phyloP scores from a whole-genome alignment of 192 early-diverging fungal species.

The Backusella australiensis region DNA sequence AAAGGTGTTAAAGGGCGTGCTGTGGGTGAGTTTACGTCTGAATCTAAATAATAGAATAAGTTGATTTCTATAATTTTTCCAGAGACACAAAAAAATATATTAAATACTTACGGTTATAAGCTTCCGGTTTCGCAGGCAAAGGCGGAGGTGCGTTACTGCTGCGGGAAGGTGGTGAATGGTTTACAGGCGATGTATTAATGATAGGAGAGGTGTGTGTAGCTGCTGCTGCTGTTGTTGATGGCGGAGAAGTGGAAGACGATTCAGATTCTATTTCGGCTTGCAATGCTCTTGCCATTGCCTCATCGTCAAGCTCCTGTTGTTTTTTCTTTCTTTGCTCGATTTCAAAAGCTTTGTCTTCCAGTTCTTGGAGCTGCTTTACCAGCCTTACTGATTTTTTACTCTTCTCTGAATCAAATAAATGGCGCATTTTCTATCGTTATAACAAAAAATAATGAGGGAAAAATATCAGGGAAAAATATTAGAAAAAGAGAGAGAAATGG shows the following conservation, averaged over 20 bases:
- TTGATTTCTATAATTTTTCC: background rate
- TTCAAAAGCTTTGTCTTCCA: conserved; percentile 6
- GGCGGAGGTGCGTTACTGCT: background rate
- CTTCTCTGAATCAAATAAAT: conserved; percentile 6
- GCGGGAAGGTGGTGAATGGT: background rate
- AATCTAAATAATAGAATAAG: background rate
- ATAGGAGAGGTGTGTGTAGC: background rate
- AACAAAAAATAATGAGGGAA: background rate
- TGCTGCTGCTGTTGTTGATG: background rate
- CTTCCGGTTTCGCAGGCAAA: conserved; percentile 8
- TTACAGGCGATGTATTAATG: background rate
- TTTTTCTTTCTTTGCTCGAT: conserved; percentile 5
- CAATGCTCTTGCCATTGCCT: conserved; percentile 6
- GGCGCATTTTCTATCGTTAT: background rate
- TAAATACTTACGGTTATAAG: conserved; percentile 9
- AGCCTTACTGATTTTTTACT: conserved; percentile 14
- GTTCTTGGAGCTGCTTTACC: conserved; percentile 2
- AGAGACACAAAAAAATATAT: background rate
- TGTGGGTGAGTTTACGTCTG: background rate
- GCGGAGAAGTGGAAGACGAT: background rate
- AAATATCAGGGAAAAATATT: background rate
- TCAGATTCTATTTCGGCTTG: conserved; percentile 10
- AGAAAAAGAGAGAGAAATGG: background rate
- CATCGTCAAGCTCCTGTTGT: conserved; percentile 9
- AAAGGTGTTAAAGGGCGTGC: background rate